phyloP scores from a whole-genome alignment of 352 stramenopile genomes.

The Globisporangium polare region DNA sequence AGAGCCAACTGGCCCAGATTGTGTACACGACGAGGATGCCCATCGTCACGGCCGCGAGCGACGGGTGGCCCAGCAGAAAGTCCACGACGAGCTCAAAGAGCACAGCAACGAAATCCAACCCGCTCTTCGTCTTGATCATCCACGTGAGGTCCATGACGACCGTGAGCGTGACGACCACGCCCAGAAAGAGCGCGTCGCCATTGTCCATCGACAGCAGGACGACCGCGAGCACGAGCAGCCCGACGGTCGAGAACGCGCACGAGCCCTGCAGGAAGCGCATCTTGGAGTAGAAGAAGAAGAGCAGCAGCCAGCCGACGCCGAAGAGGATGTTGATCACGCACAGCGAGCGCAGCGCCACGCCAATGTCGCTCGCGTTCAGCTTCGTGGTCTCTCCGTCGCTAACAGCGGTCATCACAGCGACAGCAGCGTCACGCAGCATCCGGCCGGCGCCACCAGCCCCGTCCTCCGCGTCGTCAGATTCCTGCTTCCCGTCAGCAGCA shows the following conservation, averaged over 20 bases:
- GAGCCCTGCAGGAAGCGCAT: conserved; percentile 68
- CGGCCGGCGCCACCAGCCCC: conserved; percentile 6
- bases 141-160: conserved; percentile 62
- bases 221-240: conserved; percentile 43
- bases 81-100: conserved; percentile 81
- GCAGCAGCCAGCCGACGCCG: conserved; percentile 56
- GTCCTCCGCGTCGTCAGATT: conserved; percentile 1
- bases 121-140: conserved; percentile 60
- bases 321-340: conserved; percentile 74
- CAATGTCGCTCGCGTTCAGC: conserved; percentile 39
- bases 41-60: conserved; percentile 48
- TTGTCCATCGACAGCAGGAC: conserved; percentile 57
- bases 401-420: background rate
- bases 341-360: conserved; percentile 54
- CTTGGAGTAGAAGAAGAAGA: conserved; percentile 77
- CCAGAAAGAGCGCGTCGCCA: conserved; percentile 42
- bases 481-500: background rate
- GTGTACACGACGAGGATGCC: conserved; percentile 59
- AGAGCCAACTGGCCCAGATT: conserved; percentile 77
- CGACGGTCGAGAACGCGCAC: conserved; percentile 57
- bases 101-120: conserved; percentile 80
- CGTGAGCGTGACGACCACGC: conserved; percentile 29
- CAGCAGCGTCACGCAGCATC: conserved; percentile 14
- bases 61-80: conserved; percentile 50
- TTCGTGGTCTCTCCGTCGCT: background rate